These are phyloP conservation scores for Lentinula sp. DNA, from an alignment of 768 basidiomycete genomes.

Conservation along the genomic window DNA sequence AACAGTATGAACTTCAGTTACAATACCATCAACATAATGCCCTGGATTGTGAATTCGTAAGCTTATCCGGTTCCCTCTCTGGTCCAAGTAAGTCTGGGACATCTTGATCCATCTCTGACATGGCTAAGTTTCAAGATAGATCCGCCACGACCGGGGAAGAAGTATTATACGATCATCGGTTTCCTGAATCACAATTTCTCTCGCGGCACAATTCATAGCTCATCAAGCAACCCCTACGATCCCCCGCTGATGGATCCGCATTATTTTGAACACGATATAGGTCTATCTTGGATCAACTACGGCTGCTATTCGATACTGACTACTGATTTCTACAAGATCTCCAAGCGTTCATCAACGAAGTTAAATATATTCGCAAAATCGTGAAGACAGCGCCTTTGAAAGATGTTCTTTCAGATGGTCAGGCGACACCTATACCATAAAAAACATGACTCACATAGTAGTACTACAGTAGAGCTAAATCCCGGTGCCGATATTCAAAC, in stretches of 20 bases:
- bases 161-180: constrained; percentile 31
- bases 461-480: constrained; percentile 16
- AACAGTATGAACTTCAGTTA: constrained; percentile 13
- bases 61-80: constrained; percentile 19
- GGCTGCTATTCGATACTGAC: constrained; percentile 12
- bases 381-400: constrained; percentile 19
- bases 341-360: constrained; percentile 23
- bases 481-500: constrained; percentile 25
- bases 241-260: constrained; percentile 33
- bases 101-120: constrained; percentile 4
- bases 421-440: background rate
- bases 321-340: constrained; percentile 17
- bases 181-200: constrained; percentile 40
- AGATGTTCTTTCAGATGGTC: constrained; percentile 6
- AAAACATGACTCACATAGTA: background rate
- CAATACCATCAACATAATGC: constrained; percentile 7
- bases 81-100: constrained; percentile 11
- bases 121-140: constrained; percentile 9
- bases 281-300: constrained; percentile 13
- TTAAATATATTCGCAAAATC: constrained; percentile 24
- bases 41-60: constrained; percentile 26
- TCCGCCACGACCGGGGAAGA: constrained; percentile 29
- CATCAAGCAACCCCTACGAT: constrained; percentile 24
- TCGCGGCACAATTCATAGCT: constrained; percentile 39
- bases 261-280: constrained; percentile 35